Conservation (phyloP, 2,329 filamentous ascomycete genomes). For the Metarhizium album region DNA sequence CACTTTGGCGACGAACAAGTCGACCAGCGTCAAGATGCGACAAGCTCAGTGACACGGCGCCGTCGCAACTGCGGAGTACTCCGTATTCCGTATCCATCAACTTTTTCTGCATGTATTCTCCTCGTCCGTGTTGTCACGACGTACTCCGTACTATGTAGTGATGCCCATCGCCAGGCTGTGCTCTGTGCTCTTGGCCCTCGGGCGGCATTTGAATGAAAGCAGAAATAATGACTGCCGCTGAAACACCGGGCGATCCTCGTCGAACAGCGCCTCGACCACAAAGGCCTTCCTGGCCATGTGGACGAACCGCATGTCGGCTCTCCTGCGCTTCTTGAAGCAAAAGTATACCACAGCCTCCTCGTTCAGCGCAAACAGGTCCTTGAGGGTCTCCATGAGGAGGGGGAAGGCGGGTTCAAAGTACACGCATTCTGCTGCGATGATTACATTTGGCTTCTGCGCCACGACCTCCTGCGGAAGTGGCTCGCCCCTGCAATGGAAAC, state of each 20-base stretch:
- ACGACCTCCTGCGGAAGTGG: slow-evolving; percentile 42
- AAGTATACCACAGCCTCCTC: slow-evolving; percentile 59
- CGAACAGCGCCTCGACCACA: slow-evolving; percentile 47
- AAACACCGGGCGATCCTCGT: slow-evolving; percentile 49
- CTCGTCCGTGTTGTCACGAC: not conserved
- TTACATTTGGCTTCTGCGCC: slow-evolving; percentile 57
- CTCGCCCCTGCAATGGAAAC: slow-evolving; percentile 40
- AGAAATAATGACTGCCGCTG: slow-evolving; percentile 49
- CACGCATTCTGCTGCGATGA: slow-evolving; percentile 93
- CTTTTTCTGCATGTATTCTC: not conserved
- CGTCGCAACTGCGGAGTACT: not conserved
- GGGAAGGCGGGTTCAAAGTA: slow-evolving; percentile 97
- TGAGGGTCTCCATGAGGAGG: slow-evolving; percentile 67
- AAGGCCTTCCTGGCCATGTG: slow-evolving; percentile 61
- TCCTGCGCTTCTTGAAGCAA: slow-evolving; percentile 87
- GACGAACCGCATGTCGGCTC: slow-evolving; percentile 68
- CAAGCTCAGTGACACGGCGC: not conserved
- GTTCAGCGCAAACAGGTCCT: slow-evolving; percentile 62
- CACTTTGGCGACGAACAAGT: not conserved
- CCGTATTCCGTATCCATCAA: not conserved
- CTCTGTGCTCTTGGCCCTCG: not conserved
- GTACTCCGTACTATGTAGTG: not conserved
- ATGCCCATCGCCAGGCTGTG: not conserved
- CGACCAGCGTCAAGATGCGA: not conserved
- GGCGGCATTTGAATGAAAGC: slow-evolving; percentile 39